Evolutionary conservation across 352 stramenopile genomes (phyloP), one percentile per base, ranked within the genome.

Genomic region (Elongisporangium prolatum): DNA sequence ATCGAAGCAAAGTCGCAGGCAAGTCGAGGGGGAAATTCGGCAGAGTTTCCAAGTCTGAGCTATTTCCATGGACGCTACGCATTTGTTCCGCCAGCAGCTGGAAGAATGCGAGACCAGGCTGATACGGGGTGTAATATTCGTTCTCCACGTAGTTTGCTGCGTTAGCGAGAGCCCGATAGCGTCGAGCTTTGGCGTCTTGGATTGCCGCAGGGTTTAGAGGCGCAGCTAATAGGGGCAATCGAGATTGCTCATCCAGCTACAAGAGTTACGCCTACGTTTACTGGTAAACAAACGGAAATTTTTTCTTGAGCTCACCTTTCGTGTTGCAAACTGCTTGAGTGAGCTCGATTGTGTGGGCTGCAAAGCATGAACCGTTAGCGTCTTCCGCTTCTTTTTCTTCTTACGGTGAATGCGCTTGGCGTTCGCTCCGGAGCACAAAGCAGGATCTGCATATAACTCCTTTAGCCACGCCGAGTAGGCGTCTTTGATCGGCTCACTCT

Each of bases 51-150:
- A 9, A 13, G 28, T 9, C 28, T 40, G 28, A 14, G 28, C 28
- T 40, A 13, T 40, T 9, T 14, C 4, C 28, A 40, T 40, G 9
- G 28, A 40, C 28, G 14, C 28, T 5, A 6, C 65, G 54, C 21
- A 65, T 49, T 6, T 67, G 56, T n/a, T 48, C 44, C 11, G 68
- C 71, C 25, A 89, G 64, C 2, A 74, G 57, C 21, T 59, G 57
- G 44, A 85, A 84, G 62, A 89, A 85, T 10, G 59, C 68, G 52
- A 89, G 60, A 8, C 79, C 77, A 48, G 77, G 77, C 17, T 59
- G 50, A 48, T 67, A 73, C 2, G 65, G 64, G 1, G 68, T 28
- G 0, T 74, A 63, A 20, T 74, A 66, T 24, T 62, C 47, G 28
- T 73, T 80, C 24, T 70, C 64, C 13, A 61, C 49, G 57, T 70